phyloP scores from a whole-genome alignment of 176 grass and related monocot genomes.

The Rhynchospora breviuscula region DNA sequence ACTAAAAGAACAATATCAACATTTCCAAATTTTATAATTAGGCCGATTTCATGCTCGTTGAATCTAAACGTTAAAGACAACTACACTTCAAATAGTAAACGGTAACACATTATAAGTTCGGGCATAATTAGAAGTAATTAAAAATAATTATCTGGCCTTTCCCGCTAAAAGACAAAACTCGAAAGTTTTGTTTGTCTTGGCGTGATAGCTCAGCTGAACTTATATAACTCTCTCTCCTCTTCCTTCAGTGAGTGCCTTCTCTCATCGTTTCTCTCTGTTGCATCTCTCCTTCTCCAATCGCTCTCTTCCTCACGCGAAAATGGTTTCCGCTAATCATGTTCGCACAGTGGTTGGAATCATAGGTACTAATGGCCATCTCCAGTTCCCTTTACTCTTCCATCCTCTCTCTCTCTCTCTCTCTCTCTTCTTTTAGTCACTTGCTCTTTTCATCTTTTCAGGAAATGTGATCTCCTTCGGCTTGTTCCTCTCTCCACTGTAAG shows the following conservation, averaged over 20 bases:
- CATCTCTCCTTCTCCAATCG: not conserved
- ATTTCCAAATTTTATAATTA: too few relatives aligned
- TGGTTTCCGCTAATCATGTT: not conserved
- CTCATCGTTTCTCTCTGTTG: not conserved
- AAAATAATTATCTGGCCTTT: too few relatives aligned
- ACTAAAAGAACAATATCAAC: too few relatives aligned
- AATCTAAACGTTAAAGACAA: too few relatives aligned
- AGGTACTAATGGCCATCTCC: slow-evolving; percentile 1
- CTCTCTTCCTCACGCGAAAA: not conserved
- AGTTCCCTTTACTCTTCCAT: not conserved
- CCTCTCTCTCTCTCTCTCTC: not conserved
- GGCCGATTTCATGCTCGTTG: too few relatives aligned
- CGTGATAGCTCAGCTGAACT: not conserved
- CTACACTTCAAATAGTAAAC: too few relatives aligned
- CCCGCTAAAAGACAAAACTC: too few relatives aligned
- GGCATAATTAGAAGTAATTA: too few relatives aligned
- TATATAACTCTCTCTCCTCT: not conserved
- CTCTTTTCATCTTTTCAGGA: slow-evolving; percentile 28
- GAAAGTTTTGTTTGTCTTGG: not conserved
- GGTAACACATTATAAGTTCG: too few relatives aligned
- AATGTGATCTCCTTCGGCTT: slow-evolving; percentile 75
- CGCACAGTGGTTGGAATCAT: slow-evolving; percentile 6
- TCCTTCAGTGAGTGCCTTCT: not conserved
- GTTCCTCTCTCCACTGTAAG: slow-evolving; percentile 80
- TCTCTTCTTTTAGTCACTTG: not conserved